Base-by-base conservation (phyloP, 768 basidiomycete genomes). In the Lactarius tabidus region DNA sequence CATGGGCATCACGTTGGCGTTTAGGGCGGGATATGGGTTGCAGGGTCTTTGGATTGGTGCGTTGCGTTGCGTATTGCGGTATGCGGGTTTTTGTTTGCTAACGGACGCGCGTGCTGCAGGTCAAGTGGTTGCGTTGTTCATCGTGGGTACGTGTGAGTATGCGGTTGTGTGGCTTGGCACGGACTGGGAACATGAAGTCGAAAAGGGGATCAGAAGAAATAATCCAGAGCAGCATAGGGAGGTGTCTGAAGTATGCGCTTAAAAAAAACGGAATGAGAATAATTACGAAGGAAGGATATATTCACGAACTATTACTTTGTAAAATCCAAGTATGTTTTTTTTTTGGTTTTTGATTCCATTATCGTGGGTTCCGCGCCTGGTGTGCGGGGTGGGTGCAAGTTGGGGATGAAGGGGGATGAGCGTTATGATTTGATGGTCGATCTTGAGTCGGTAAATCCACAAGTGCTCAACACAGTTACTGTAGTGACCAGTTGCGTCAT, bases 121-220 rank as follows among this genome's bases (percentile, higher is more conserved):
- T 28, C 90, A 91, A 73, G 88, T 89, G 35, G 77, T 90, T 28
- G 90, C 85, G 0, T 76, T 92, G 6, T 88, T 89, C 70, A 79
- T 84, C 2, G 87, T 91, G n/a, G 89, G 87, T 1, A 67, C 87
- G 17, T 81, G 85, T 26, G 89, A 90, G 74, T 89, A 89, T 63
- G 74, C 71, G 6, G 84, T 85, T 10, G 85, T 90, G 8, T 82
- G 82, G 77, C 73, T 81, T 20, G 79, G 79, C 1, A 84, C 82
- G 15, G 70, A 82, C 60, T 84, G 82, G 82, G 77, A 82, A 29
- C 71, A 74, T 31, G 82, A 83, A 65, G 70, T 84, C 18, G 69
- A 69, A 60, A 78, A 75, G 59, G 80, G 81, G 0, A 72, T 79
- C 1, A 65, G 69, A 39, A 72, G 80, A 36, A 79, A 79, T 62